Evolutionary conservation across 1,284 basidiomycete genomes (phyloP).

Genomic region (Pascua guehoae): DNA sequence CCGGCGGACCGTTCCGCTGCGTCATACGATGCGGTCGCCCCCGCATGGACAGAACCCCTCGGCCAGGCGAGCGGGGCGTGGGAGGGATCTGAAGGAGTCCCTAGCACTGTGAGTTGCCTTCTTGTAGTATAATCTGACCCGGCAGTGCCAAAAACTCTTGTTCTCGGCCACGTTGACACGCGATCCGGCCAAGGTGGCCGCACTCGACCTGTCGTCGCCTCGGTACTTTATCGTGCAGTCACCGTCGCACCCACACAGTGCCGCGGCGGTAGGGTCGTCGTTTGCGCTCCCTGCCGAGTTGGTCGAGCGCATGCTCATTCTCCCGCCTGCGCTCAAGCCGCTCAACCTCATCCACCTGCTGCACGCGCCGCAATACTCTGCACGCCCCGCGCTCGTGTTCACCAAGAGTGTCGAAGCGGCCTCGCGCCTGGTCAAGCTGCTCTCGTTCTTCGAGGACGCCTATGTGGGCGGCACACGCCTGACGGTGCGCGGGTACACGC

Average conservation of each 20-base stretch:
- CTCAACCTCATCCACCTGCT: slow-evolving; percentile 84
- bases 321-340: slow-evolving; percentile 76
- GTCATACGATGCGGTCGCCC: slow-evolving; percentile 52
- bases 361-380: slow-evolving; percentile 47
- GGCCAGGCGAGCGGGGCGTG: slow-evolving; percentile 26
- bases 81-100: slow-evolving; percentile 16
- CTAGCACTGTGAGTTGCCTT: slow-evolving; percentile 5
- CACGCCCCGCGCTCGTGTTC: slow-evolving; percentile 71
- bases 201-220: slow-evolving; percentile 72
- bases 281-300: slow-evolving; percentile 79
- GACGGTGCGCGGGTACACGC: slow-evolving; percentile 72
- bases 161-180: slow-evolving; percentile 95
- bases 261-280: slow-evolving; percentile 54
- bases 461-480: slow-evolving; percentile 47
- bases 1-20: slow-evolving; percentile 2
- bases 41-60: slow-evolving; percentile 44
- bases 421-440: slow-evolving; percentile 71
- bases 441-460: slow-evolving; percentile 74
- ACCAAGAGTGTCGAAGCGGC: slow-evolving; percentile 94
- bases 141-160: slow-evolving; percentile 87
- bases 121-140: slow-evolving; percentile 6
- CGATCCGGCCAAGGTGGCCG: slow-evolving; percentile 86
- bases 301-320: slow-evolving; percentile 79
- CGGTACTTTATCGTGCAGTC: slow-evolving; percentile 83
- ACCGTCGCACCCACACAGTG: slow-evolving; percentile 24